Evolutionary conservation across 805 yeast species (phyloP).

Genomic region (Candida boidinii): DNA sequence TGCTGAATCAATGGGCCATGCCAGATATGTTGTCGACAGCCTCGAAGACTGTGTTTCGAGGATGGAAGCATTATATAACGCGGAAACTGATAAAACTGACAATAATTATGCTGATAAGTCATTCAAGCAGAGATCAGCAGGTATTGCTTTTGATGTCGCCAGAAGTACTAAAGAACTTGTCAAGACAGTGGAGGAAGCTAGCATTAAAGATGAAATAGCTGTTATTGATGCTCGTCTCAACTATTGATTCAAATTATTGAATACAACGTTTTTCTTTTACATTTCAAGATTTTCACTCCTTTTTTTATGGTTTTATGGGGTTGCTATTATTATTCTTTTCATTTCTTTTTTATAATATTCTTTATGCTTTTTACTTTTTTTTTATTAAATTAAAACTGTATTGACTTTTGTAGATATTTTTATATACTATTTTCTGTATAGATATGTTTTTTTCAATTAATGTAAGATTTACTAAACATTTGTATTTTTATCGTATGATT

Average conservation of each 20-base stretch:
- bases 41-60: slow-evolving; percentile 79
- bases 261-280: background rate
- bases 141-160: slow-evolving; percentile 93
- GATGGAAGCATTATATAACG: slow-evolving; percentile 61
- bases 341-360: too few relatives aligned
- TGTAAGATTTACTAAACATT: too few relatives aligned
- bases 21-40: slow-evolving; percentile 82
- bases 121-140: slow-evolving; percentile 89
- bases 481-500: too few relatives aligned
- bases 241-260: too few relatives aligned
- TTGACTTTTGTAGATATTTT: too few relatives aligned
- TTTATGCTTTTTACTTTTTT: too few relatives aligned
- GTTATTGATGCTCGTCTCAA: slow-evolving; percentile 60
- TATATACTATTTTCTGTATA: too few relatives aligned
- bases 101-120: slow-evolving; percentile 75
- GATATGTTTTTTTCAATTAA: too few relatives aligned
- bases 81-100: slow-evolving; percentile 32
- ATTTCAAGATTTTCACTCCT: too few relatives aligned
- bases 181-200: slow-evolving; percentile 92
- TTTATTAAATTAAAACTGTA: too few relatives aligned
- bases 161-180: slow-evolving; percentile 94
- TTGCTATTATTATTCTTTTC: too few relatives aligned
- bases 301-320: too few relatives aligned
- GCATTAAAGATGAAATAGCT: slow-evolving; percentile 77
- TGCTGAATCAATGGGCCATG: slow-evolving; percentile 79